Conservation (phyloP, 768 basidiomycete species). For the Asterophora parasitica region DNA sequence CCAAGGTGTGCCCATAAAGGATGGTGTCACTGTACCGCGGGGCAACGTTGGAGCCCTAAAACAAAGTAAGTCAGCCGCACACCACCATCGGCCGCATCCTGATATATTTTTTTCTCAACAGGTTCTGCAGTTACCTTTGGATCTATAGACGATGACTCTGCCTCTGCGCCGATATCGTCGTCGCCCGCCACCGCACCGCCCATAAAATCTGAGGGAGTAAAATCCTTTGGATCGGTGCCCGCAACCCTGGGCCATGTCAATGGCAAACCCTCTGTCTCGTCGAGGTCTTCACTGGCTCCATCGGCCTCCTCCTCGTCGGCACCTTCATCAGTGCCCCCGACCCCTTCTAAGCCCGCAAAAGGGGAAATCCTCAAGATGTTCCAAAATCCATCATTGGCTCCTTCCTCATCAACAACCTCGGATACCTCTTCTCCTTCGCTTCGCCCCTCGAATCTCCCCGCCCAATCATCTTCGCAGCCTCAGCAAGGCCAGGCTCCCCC, state of each 20-base stretch:
- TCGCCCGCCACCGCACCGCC: slow-evolving; percentile 68
- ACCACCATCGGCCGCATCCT: slow-evolving; percentile 11
- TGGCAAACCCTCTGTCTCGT: slow-evolving; percentile 52
- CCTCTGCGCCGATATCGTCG: slow-evolving; percentile 73
- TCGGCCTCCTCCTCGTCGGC: slow-evolving; percentile 30
- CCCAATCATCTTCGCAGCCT: slow-evolving; percentile 36
- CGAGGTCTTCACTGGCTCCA: slow-evolving; percentile 29
- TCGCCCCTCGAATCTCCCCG: slow-evolving; percentile 49
- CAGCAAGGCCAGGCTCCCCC: slow-evolving; percentile 30
- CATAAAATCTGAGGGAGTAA: slow-evolving; percentile 68
- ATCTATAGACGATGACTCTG: slow-evolving; percentile 77
- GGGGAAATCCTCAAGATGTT: slow-evolving; percentile 60
- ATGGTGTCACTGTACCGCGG: slow-evolving; percentile 72
- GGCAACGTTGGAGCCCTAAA: slow-evolving; percentile 62
- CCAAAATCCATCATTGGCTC: slow-evolving; percentile 49
- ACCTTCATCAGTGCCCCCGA: slow-evolving; percentile 28
- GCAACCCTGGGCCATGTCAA: slow-evolving; percentile 54
- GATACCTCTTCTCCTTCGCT: slow-evolving; percentile 56
- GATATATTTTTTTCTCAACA: slow-evolving; percentile 21
- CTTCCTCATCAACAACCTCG: slow-evolving; percentile 43
- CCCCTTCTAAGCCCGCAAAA: slow-evolving; percentile 37
- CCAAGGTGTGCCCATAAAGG: slow-evolving; percentile 67
- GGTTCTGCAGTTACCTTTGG: slow-evolving; percentile 80
- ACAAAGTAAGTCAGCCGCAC: slow-evolving; percentile 44
- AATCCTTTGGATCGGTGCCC: slow-evolving; percentile 78